These are phyloP conservation scores for Candida xyloterini DNA, from an alignment of 805 yeast genomes.

Conservation along the genomic window DNA sequence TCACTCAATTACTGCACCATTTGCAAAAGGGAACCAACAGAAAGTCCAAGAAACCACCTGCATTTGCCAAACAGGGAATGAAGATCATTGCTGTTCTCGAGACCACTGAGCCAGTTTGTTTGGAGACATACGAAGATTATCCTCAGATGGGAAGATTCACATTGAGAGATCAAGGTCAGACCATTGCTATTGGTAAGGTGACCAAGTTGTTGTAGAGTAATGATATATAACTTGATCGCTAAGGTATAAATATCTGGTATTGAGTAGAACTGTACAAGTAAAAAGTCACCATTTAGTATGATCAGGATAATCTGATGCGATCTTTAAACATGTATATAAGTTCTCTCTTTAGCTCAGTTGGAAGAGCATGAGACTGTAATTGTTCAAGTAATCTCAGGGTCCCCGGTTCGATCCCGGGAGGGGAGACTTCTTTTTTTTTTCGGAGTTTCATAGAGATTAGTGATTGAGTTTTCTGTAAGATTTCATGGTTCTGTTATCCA, in stretches of 20 bases:
- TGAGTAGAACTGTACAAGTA: neutral
- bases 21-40: slow-evolving; percentile 96
- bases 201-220: slow-evolving; percentile 67
- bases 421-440: slow-evolving; percentile 20
- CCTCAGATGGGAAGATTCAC: slow-evolving; percentile 98
- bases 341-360: slow-evolving; percentile 27
- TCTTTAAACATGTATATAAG: no score
- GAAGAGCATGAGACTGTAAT: slow-evolving; percentile 32
- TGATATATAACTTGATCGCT: no score
- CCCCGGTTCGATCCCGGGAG: slow-evolving; percentile 35
- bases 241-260: no score
- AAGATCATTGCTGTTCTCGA: slow-evolving; percentile 92
- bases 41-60: slow-evolving; percentile 94
- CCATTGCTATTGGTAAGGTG: slow-evolving; percentile 98
- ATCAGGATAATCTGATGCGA: no score
- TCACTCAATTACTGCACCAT: slow-evolving; percentile 82
- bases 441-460: no score
- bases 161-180: slow-evolving; percentile 95
- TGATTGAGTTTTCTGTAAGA: no score
- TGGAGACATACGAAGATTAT: slow-evolving; percentile 87
- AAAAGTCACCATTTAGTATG: no score
- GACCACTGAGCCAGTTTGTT: slow-evolving; percentile 82
- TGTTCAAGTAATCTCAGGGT: slow-evolving; percentile 28
- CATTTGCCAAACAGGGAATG: slow-evolving; percentile 98
- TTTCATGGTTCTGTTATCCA: no score